These are phyloP conservation scores for Casuarina cunninghamiana DNA, from an alignment of 306 rosid species.

Conservation along the genomic window DNA sequence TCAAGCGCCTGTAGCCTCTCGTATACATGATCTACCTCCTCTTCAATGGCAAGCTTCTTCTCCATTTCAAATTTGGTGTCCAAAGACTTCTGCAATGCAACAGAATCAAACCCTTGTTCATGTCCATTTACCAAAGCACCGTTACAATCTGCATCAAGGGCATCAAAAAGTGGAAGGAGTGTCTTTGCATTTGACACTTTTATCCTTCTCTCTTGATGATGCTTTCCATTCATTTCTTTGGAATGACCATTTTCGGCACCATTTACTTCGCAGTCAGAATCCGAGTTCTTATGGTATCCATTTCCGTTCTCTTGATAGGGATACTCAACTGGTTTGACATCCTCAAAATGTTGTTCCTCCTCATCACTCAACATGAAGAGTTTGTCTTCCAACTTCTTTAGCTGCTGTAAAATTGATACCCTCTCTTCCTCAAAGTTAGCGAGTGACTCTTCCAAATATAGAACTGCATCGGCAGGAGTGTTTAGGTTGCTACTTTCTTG, in stretches of 20 bases:
- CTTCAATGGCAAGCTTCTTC: constrained; percentile 48
- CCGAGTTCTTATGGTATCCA: constrained; percentile 55
- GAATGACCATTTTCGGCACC: constrained; percentile 64
- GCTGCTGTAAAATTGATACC: constrained; percentile 74
- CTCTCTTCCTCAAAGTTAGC: constrained; percentile 89
- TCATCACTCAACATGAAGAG: constrained; percentile 64
- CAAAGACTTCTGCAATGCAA: constrained; percentile 30
- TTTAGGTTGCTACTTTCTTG: constrained; percentile 61
- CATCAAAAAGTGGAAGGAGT: constrained; percentile 80
- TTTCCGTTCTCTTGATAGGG: constrained; percentile 58
- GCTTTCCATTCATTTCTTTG: constrained; percentile 61
- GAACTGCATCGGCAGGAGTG: constrained; percentile 76
- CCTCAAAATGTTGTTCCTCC: constrained; percentile 56
- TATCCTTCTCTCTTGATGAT: constrained; percentile 53
- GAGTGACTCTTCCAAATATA: constrained; percentile 75
- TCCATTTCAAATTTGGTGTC: constrained; percentile 41
- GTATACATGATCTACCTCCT: constrained; percentile 74
- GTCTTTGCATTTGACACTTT: constrained; percentile 53
- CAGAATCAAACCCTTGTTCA: constrained; percentile 40
- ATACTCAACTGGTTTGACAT: constrained; percentile 38
- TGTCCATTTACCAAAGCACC: constrained; percentile 57
- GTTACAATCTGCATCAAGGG: constrained; percentile 52
- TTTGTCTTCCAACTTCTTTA: constrained; percentile 82
- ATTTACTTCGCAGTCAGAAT: constrained; percentile 39
- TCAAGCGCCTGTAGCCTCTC: constrained; percentile 90